phyloP scores from a whole-genome alignment of 2,329 filamentous ascomycete species.

The Aureobasidium sp. region DNA sequence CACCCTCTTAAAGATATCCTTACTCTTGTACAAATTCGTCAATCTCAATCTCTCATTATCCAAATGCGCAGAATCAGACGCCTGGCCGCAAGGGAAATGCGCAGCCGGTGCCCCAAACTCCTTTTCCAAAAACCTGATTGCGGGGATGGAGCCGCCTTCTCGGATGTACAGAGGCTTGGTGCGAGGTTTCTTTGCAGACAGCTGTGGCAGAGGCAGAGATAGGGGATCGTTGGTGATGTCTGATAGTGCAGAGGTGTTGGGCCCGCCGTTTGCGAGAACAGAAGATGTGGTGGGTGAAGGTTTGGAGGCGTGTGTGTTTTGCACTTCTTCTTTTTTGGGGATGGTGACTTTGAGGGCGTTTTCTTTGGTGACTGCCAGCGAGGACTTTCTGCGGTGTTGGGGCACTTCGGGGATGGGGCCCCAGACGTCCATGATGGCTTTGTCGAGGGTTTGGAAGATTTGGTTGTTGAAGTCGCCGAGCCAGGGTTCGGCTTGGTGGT shows the following conservation, averaged over 20 bases:
- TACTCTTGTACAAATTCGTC: constrained; percentile 80
- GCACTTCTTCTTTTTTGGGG: constrained; percentile 16
- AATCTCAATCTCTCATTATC: constrained; percentile 91
- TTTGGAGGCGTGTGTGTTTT: constrained; percentile 25
- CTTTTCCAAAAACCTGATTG: constrained; percentile 89
- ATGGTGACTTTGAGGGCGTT: constrained; percentile 19
- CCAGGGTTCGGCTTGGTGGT: constrained; percentile 94
- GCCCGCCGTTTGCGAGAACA: constrained; percentile 43
- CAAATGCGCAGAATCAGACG: constrained; percentile 87
- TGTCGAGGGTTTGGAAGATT: constrained; percentile 82
- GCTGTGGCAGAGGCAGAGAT: neutral
- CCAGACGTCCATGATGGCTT: constrained; percentile 82
- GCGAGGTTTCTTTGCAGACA: constrained; percentile 7
- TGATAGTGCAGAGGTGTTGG: constrained; percentile 14
- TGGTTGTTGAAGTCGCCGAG: constrained; percentile 84
- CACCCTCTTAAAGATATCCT: constrained; percentile 83
- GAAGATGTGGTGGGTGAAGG: constrained; percentile 45
- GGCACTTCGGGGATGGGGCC: constrained; percentile 47
- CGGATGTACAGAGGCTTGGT: constrained; percentile 80
- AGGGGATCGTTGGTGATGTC: neutral
- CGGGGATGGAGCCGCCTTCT: constrained; percentile 91
- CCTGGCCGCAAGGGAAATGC: constrained; percentile 88
- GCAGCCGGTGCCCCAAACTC: constrained; percentile 87
- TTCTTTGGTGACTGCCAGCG: constrained; percentile 6
- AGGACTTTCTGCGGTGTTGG: constrained; percentile 23